A percentile compares a stretch with the other conserved stretches of the same genome.
These are phyloP conservation scores for Dinochytrium kinnereticum DNA, from an alignment of 371 early-diverging fungal species.

Conservation along the genomic window DNA sequence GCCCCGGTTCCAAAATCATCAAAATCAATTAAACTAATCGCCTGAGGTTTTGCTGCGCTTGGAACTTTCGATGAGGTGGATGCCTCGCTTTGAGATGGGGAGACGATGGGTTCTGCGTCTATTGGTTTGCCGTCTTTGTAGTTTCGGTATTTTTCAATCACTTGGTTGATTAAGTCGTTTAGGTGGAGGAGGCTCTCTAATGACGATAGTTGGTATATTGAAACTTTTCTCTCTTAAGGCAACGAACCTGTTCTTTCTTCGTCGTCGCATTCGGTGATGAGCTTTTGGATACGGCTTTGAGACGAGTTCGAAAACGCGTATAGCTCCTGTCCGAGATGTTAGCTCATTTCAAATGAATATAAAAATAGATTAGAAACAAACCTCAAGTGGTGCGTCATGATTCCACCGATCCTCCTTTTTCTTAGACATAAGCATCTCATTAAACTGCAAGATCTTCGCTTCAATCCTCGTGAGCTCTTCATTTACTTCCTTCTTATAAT, in stretches of 20 bases:
- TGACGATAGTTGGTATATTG: too few species aligned
- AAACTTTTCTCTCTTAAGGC: too few species aligned
- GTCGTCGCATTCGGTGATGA: slow-evolving; percentile 70
- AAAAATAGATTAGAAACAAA: too few species aligned
- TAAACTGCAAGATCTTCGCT: slow-evolving; percentile 75
- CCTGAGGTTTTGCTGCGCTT: slow-evolving; percentile 29
- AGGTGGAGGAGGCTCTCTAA: slow-evolving; percentile 71
- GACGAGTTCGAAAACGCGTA: slow-evolving; percentile 48
- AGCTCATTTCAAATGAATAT: too few species aligned
- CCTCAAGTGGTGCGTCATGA: slow-evolving; percentile 56
- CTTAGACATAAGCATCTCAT: slow-evolving; percentile 75
- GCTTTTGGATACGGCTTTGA: slow-evolving; percentile 73
- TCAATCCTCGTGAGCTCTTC: slow-evolving; percentile 84
- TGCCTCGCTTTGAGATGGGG: background rate
- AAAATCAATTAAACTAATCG: slow-evolving; percentile 67
- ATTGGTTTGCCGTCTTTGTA: slow-evolving; percentile 63
- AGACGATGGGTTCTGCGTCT: slow-evolving; percentile 2
- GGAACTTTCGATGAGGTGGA: background rate
- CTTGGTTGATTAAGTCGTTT: slow-evolving; percentile 82
- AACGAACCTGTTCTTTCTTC: slow-evolving; percentile 66
- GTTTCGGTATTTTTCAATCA: slow-evolving; percentile 75
- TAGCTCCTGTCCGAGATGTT: too few species aligned
- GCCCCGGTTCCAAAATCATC: slow-evolving; percentile 55
- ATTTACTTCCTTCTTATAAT: slow-evolving; percentile 82
- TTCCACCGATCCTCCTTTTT: slow-evolving; percentile 61